These are phyloP conservation scores for Fraxinus cuspidata DNA, from an alignment of 257 asterid genomes.

Conservation along the genomic window DNA sequence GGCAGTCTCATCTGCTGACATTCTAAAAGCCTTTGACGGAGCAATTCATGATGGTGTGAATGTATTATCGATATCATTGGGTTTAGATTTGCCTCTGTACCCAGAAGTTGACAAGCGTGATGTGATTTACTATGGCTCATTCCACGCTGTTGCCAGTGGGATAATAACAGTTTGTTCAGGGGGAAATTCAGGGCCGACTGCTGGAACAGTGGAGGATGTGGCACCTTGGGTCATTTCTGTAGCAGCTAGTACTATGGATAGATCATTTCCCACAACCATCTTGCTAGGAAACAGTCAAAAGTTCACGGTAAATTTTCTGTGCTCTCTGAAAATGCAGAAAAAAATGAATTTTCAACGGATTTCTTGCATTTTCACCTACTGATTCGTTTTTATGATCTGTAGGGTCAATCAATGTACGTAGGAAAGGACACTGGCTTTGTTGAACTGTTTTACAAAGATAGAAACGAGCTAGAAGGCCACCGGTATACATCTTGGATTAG, in stretches of 20 bases:
- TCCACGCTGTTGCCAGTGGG: constrained; percentile 39
- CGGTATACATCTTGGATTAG: not conserved
- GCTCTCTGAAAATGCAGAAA: not conserved
- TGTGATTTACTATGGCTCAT: constrained; percentile 34
- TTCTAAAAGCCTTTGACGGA: constrained; percentile 41
- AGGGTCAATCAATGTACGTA: constrained; percentile 39
- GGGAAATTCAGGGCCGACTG: constrained; percentile 39
- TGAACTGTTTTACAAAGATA: constrained; percentile 17
- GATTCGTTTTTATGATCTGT: not conserved
- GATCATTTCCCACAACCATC: constrained; percentile 34
- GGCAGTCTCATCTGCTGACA: constrained; percentile 26
- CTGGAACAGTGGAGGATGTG: constrained; percentile 26
- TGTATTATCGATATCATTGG: constrained; percentile 36
- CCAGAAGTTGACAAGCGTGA: constrained; percentile 30
- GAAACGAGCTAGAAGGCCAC: not conserved
- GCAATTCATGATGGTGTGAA: constrained; percentile 51
- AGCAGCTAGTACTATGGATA: constrained; percentile 38
- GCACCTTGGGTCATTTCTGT: constrained; percentile 51
- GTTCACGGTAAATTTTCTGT: constrained; percentile 14
- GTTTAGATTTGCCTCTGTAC: constrained; percentile 12
- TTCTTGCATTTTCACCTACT: not conserved
- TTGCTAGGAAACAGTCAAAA: constrained; percentile 31
- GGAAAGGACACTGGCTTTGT: constrained; percentile 36
- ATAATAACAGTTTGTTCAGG: constrained; percentile 37
- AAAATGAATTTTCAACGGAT: not conserved